Evolutionary conservation across 148 eudicot genomes (phyloP).

Genomic region (Simmondsia chinensis): DNA sequence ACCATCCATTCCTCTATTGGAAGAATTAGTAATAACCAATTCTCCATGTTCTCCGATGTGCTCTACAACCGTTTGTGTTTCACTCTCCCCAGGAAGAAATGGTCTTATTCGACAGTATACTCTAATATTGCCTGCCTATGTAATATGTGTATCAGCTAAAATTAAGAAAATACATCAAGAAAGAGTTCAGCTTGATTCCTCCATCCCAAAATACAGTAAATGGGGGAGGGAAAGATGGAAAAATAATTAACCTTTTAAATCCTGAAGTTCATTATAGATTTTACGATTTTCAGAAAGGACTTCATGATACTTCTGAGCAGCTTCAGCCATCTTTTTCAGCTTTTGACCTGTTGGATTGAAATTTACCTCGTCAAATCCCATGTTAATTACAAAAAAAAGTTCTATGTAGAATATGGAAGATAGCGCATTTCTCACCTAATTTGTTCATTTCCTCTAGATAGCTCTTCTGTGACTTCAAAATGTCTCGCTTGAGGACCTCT

Average conservation of each 20-base stretch:
- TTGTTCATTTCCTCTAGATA: constrained; percentile 51
- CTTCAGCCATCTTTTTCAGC: constrained; percentile 45
- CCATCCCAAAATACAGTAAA: not conserved
- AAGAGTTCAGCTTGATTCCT: not conserved
- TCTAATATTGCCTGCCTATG: constrained; percentile 74
- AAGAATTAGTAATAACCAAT: constrained; percentile 45
- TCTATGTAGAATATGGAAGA: not conserved
- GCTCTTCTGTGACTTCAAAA: constrained; percentile 48
- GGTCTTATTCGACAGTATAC: constrained; percentile 95
- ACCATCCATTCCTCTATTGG: constrained; percentile 64
- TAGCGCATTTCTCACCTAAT: constrained; percentile 43
- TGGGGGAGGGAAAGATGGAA: not conserved
- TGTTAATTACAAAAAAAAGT: not conserved
- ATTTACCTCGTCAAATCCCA: not conserved
- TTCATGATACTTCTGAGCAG: constrained; percentile 54
- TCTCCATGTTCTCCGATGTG: constrained; percentile 76
- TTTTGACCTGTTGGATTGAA: constrained; percentile 35
- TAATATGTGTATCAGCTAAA: constrained; percentile 7
- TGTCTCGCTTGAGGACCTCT: constrained; percentile 59
- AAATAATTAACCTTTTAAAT: constrained; percentile 63
- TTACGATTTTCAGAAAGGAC: constrained; percentile 72
- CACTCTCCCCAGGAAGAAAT: constrained; percentile 49
- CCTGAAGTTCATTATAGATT: constrained; percentile 88
- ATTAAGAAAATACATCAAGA: not conserved
- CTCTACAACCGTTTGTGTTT: constrained; percentile 44